A percentile compares a stretch with the other conserved stretches of the same genome.
Evolutionary conservation across 148 eudicot genomes (phyloP).

Genomic region (Pharnaceum exiguum): DNA sequence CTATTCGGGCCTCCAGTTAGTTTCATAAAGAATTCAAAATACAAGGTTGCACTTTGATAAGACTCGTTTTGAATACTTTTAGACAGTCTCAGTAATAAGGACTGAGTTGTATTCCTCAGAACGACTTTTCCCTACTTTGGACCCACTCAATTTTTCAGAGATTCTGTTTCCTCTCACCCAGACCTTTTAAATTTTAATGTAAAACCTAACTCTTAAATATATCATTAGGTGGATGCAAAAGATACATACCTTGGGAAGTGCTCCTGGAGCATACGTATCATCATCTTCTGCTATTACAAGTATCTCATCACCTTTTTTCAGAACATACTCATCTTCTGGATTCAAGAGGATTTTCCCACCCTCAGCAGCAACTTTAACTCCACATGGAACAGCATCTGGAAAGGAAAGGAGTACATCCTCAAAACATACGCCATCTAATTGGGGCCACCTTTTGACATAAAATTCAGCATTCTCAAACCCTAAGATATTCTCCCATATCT

Average conservation of each 20-base stretch:
- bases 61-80: too few relatives aligned
- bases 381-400: slow-evolving; percentile 95
- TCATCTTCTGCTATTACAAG: slow-evolving; percentile 98
- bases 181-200: too few relatives aligned
- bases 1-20: too few relatives aligned
- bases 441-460: slow-evolving; percentile 92
- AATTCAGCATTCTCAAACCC: slow-evolving; percentile 97
- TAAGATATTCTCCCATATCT: slow-evolving; percentile 96
- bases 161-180: too few relatives aligned
- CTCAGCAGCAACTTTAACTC: slow-evolving; percentile 74
- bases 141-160: too few relatives aligned
- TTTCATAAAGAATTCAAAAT: too few relatives aligned
- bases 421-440: slow-evolving; percentile 57
- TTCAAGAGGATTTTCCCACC: slow-evolving; percentile 77
- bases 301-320: slow-evolving; percentile 75
- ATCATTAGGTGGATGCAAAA: too few relatives aligned
- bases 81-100: too few relatives aligned
- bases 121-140: too few relatives aligned
- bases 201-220: too few relatives aligned
- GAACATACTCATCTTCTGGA: slow-evolving; percentile 69
- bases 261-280: slow-evolving; percentile 79
- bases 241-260: slow-evolving; percentile 54
- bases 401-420: slow-evolving; percentile 69
- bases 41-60: too few relatives aligned
- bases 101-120: too few relatives aligned